Evolutionary conservation across 768 basidiomycete genomes (phyloP).

Genomic region (Paxillus involutus): DNA sequence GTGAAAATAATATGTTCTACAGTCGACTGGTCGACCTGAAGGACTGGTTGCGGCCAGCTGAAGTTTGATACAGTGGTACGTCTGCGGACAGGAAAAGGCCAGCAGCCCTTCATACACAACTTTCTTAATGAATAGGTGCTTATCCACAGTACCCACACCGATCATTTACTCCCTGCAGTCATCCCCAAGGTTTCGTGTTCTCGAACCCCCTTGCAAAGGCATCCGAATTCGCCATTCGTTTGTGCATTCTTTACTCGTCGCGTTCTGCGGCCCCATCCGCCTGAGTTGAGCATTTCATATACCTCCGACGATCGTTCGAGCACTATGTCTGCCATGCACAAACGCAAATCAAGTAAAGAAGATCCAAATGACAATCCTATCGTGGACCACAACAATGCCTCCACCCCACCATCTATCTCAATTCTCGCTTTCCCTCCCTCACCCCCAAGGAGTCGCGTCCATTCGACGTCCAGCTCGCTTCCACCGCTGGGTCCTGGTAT

Average conservation of each 20-base stretch:
- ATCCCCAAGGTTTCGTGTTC: not conserved
- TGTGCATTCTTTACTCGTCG: not conserved
- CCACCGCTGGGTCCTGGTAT: constrained; percentile 20
- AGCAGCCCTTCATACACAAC: not conserved
- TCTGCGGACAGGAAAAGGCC: not conserved
- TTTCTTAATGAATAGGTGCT: not conserved
- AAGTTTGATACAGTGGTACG: not conserved
- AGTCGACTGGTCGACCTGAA: constrained; percentile 5
- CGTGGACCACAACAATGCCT: constrained; percentile 3
- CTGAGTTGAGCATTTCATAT: not conserved
- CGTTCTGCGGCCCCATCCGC: not conserved
- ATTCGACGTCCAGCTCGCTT: constrained; percentile 21
- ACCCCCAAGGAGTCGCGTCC: constrained; percentile 26
- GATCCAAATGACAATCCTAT: constrained; percentile 29
- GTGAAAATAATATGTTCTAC: not conserved
- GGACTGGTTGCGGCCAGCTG: not conserved
- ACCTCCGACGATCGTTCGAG: not conserved
- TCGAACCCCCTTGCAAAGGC: not conserved
- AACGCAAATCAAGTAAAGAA: constrained; percentile 47
- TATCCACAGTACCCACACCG: not conserved
- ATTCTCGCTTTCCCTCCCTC: constrained; percentile 13
- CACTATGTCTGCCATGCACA: constrained; percentile 31
- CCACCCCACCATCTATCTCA: constrained; percentile 2
- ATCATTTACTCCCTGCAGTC: not conserved
- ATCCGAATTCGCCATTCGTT: constrained; percentile 1